phyloP scores from a whole-genome alignment of 257 asterid species.

The Nicotiana knightiana region DNA sequence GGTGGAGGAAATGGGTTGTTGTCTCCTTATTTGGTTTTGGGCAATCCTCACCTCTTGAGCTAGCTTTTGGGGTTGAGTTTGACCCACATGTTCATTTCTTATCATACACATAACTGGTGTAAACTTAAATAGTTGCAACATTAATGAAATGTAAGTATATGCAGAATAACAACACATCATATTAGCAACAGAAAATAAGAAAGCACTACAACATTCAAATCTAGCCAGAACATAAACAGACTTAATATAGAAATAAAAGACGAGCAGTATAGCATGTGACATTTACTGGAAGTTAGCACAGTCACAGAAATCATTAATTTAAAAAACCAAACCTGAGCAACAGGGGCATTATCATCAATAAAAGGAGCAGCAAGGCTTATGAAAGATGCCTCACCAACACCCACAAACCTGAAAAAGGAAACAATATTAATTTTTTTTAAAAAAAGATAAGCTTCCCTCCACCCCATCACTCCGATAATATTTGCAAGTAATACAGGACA shows the following conservation, averaged over 20 bases:
- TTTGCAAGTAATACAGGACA: neutral
- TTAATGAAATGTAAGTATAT: neutral
- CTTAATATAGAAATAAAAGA: neutral
- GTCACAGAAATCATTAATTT: neutral
- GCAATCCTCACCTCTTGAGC: no score
- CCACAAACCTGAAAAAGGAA: constrained; percentile 56
- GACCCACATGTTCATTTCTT: no score
- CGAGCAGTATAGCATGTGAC: neutral
- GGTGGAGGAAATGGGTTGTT: no score
- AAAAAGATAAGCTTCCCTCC: neutral
- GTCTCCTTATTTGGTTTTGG: no score
- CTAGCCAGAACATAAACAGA: neutral
- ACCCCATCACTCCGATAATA: neutral
- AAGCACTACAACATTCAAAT: neutral
- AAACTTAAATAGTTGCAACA: neutral
- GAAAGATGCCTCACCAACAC: constrained; percentile 90
- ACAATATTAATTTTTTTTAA: neutral
- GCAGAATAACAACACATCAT: neutral
- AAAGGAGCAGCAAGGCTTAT: constrained; percentile 87
- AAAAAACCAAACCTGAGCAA: constrained; percentile 43
- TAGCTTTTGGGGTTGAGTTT: no score
- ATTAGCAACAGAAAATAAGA: neutral
- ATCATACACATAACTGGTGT: no score
- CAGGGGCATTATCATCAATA: constrained; percentile 83
- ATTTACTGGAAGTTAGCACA: neutral